Base-by-base conservation (phyloP, 2,329 filamentous ascomycete species). In the Penicillium polonicum region DNA sequence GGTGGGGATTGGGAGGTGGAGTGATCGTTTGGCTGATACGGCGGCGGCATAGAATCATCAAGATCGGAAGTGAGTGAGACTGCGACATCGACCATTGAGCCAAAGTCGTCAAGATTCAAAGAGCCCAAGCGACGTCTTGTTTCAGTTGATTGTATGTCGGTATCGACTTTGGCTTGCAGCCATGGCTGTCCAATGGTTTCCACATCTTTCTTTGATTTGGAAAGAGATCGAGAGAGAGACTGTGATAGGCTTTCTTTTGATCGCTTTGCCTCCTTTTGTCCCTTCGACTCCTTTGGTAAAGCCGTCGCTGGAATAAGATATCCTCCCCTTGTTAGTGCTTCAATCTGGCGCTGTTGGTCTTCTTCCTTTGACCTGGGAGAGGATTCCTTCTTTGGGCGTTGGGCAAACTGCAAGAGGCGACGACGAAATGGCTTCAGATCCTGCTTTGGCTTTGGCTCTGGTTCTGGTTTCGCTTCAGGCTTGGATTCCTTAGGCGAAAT, bases 151-250 rank as follows among this genome's bases (percentile, higher is more conserved):
- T 48, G 58, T 42, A 52, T 63, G 23, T 54, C 60, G 19, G 48
- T 58, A 42, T 68, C 62, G 38, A 61, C 61, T n/a, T 66, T 67
- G 50, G 68, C 68, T 33, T 66, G 67, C 42, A 76, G 58, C 73
- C 73, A 76, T 49, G 73, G 72, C 50, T 69, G 73, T 25, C 73
- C 74, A 51, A 75, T 75, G 25, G 61, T 68, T 56, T 76, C 72
- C 21, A 76, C 70, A 48, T 76, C 73, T 36, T 60, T 68, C 35
- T 60, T 72, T 0, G 70, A 71, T 52, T 57, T 66, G n/a, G 71
- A 72, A 44, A 57, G 65, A 59, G 48, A 61, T 23, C 49, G 53
- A 17, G 67, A 68, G 12, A 68, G 33, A 39, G 61, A 57, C 15
- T 31, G 52, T 12, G 58, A 52, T n/a, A 50, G 38, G 31, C 58